Evolutionary conservation across 148 eudicot genomes (phyloP).

Genomic region (Dianthus caryophyllus): DNA sequence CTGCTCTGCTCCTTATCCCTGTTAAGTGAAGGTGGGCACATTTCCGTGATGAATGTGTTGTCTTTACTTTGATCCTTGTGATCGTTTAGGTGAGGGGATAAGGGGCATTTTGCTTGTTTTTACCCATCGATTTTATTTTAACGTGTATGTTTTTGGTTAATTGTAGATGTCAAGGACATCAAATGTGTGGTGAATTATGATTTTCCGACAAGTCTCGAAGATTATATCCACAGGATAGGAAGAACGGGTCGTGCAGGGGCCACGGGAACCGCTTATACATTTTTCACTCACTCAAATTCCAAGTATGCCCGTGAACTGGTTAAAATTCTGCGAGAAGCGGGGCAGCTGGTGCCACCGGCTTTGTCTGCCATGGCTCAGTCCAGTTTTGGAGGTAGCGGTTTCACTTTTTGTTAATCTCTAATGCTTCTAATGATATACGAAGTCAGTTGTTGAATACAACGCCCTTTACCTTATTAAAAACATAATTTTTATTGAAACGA

Average conservation of each 20-base stretch:
- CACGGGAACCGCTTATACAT: conserved; percentile 77
- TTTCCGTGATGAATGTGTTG: conserved; percentile 61
- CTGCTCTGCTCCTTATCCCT: conserved; percentile 98
- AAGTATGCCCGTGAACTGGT: conserved; percentile 70
- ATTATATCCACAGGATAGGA: conserved; percentile 95
- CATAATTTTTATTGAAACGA: too few relatives aligned
- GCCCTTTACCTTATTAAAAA: not conserved
- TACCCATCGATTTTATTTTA: conserved; percentile 10
- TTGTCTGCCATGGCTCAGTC: conserved; percentile 62
- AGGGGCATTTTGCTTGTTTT: conserved; percentile 46
- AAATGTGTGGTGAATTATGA: conserved; percentile 93
- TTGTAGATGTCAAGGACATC: conserved; percentile 98
- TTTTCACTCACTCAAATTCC: conserved; percentile 84
- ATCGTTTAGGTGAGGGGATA: conserved; percentile 79
- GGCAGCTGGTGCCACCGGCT: conserved; percentile 69
- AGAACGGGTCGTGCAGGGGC: conserved; percentile 99
- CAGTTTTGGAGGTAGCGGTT: conserved; percentile 49
- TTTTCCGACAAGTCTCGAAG: conserved; percentile 87
- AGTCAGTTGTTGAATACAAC: not conserved
- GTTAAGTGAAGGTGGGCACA: conserved; percentile 99
- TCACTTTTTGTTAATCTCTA: not conserved
- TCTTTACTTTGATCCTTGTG: conserved; percentile 55
- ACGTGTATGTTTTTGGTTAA: conserved; percentile 12
- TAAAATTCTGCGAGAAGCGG: conserved; percentile 89
- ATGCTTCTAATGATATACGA: not conserved